Percentiles rank a stretch among this genome's conserved stretches.
phyloP scores from a whole-genome alignment of 2,329 filamentous ascomycete genomes.

The Aspergillus awamori region DNA sequence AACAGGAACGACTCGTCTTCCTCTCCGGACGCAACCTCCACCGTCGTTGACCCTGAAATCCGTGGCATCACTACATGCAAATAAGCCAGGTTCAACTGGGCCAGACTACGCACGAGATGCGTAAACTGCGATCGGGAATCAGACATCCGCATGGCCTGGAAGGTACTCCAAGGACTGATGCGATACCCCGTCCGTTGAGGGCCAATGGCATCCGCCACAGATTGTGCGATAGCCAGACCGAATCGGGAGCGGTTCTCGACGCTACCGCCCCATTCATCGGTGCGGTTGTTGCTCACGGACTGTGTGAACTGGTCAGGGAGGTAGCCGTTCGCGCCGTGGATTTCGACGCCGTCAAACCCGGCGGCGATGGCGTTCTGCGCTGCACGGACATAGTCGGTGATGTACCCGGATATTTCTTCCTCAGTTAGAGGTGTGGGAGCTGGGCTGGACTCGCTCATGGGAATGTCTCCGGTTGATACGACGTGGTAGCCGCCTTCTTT shows the following conservation, averaged over 20 bases:
- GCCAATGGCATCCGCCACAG: constrained; percentile 45
- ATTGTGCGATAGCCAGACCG: constrained; percentile 52
- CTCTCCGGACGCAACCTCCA: constrained; percentile 12
- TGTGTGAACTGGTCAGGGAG: constrained; percentile 53
- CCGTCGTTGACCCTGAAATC: constrained; percentile 1
- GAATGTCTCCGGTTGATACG: constrained; percentile 39
- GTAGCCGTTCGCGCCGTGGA: constrained; percentile 52
- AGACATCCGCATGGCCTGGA: constrained; percentile 55
- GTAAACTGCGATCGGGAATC: constrained; percentile 64
- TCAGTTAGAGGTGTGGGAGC: constrained; percentile 30
- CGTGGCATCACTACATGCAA: constrained; percentile 15
- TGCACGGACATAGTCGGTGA: constrained; percentile 45
- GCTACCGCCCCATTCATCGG: constrained; percentile 52
- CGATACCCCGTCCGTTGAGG: constrained; percentile 45
- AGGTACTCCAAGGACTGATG: constrained; percentile 42
- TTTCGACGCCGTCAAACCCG: constrained; percentile 54
- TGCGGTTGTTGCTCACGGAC: constrained; percentile 48
- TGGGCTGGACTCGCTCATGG: constrained; percentile 37
- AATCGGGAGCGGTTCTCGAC: constrained; percentile 56
- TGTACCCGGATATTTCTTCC: constrained; percentile 45
- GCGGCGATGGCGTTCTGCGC: constrained; percentile 55
- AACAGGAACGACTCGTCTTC: constrained; percentile 14
- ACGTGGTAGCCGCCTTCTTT: constrained; percentile 3
- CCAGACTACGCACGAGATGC: background rate
- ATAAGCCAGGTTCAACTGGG: constrained; percentile 9